Evolutionary conservation across 179 eudicot genomes (phyloP), one percentile per base, ranked within the genome.

Genomic region (Silene vulgaris): DNA sequence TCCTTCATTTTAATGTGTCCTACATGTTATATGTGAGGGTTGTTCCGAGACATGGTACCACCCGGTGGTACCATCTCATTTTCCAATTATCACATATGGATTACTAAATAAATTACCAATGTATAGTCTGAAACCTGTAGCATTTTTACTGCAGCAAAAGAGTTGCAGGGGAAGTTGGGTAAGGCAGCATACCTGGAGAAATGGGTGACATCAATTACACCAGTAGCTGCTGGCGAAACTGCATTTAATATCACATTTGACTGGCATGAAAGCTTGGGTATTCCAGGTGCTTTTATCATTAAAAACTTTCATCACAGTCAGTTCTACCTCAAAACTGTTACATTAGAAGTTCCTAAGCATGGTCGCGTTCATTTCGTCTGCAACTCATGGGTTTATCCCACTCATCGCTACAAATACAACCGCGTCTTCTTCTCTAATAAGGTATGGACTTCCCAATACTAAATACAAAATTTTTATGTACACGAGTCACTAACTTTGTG

Each of bases 381-480:
- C 81, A 87, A 92, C 73, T 95, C 99, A 2, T 95, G 99, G 99
- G 96, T 95, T 57, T 95, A 92, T 73, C 99, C 97, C 0, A 60
- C 84, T 23, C 82, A 82, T 23, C 87, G 88, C 3, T 95, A 95
- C 85, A 85, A 86, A 16, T 82, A 86, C 28, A 83, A 90, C 35
- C 97, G 99, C 3, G 71, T 95, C 79, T 95, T 95, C 90, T 93
- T 91, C 73, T 76, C 91, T 7, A 91, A 95, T 85, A 85, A 90
- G 99, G 99, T 95, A 88, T 19, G 3, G 54, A 88, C 52, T 45
- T 0, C 11, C 7, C 50, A 29, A 29, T 29, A 29, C 32, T 29
- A 29, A n/a, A n/a, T n/a, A n/a, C n/a, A n/a, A n/a, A n/a, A n/a
- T n/a, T n/a, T n/a, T n/a, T n/a, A n/a, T n/a, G n/a, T n/a, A n/a